These are phyloP conservation scores for Besnoitia besnoiti DNA, from an alignment of 169 alveolate species.

Conservation along the genomic window DNA sequence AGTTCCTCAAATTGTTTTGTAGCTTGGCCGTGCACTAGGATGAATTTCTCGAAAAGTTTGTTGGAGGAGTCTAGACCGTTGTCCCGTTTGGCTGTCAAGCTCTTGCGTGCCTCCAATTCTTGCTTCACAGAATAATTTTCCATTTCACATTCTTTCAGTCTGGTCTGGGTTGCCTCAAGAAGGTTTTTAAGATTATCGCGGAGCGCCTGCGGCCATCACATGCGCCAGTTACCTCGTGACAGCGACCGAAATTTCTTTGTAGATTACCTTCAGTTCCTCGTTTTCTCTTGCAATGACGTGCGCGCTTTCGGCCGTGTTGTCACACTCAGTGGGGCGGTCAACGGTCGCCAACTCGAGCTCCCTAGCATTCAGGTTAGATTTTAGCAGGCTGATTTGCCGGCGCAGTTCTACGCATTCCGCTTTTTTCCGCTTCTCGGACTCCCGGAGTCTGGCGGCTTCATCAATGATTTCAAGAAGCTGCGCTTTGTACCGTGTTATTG, in stretches of 20 bases:
- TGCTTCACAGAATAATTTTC: neutral
- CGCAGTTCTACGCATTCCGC: neutral
- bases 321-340: neutral
- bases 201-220: neutral
- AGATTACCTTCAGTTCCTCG: constrained; percentile 20
- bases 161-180: neutral
- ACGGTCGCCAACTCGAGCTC: constrained; percentile 15
- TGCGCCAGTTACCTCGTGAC: neutral
- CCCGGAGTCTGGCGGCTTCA: neutral
- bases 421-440: neutral
- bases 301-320: neutral
- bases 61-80: neutral
- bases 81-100: neutral
- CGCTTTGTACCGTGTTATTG: neutral
- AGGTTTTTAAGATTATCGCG: neutral
- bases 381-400: neutral
- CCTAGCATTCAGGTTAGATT: neutral
- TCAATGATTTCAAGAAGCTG: neutral
- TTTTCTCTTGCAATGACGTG: neutral
- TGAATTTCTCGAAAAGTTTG: neutral
- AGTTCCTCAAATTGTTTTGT: neutral
- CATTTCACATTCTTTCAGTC: neutral
- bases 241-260: neutral
- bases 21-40: neutral
- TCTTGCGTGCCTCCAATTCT: constrained; percentile 1